Evolutionary conservation across 257 asterid genomes (phyloP).

Genomic region (Petrea volubilis): DNA sequence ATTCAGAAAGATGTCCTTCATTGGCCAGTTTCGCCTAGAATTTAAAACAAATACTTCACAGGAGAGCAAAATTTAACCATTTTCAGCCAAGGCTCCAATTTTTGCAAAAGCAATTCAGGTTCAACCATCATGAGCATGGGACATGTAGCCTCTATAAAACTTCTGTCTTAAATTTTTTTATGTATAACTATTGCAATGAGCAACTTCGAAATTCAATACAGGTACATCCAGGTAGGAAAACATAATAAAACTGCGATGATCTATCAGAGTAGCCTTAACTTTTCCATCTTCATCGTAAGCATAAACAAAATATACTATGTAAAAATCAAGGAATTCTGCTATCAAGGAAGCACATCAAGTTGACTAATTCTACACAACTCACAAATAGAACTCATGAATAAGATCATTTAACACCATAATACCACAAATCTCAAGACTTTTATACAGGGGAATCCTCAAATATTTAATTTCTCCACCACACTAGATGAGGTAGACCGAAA

Average conservation of each 20-base stretch:
- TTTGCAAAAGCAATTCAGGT: not conserved
- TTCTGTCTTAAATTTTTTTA: not conserved
- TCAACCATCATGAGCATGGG: not conserved
- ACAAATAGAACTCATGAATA: not conserved
- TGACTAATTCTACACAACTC: not conserved
- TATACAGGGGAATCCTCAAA: not conserved
- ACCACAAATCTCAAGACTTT: not conserved
- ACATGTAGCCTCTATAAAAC: not conserved
- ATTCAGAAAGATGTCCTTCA: conserved; percentile 1
- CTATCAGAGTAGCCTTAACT: not conserved
- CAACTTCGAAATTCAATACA: not conserved
- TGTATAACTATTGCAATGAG: not conserved
- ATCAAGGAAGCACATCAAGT: not conserved
- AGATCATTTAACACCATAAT: not conserved
- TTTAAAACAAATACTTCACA: conserved; percentile 1
- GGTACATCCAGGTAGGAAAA: not conserved
- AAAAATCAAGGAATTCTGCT: not conserved
- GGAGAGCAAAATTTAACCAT: not conserved
- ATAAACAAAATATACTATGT: not conserved
- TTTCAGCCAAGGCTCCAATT: not conserved
- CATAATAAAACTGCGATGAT: not conserved
- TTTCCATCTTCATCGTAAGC: not conserved
- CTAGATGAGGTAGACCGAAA: not conserved
- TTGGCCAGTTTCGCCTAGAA: not conserved
- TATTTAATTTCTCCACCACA: not conserved